Evolutionary conservation across 176 grass and related monocot genomes (phyloP).

Genomic region (Phoenix dactylifera): DNA sequence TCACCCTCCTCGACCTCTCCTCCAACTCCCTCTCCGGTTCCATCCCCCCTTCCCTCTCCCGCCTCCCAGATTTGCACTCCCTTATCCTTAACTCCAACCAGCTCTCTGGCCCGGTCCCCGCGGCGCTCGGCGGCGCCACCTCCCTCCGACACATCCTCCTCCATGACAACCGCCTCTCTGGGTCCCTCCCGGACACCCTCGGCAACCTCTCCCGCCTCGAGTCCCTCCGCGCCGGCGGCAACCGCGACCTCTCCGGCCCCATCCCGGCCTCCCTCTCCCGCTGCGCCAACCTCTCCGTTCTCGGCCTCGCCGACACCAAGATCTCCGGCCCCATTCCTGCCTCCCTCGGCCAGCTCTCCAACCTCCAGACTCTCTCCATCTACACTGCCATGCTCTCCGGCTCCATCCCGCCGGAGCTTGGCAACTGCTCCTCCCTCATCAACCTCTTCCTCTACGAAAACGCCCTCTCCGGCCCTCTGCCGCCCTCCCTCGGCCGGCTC

Average conservation of each 20-base stretch:
- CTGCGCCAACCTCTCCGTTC: conserved; percentile 49
- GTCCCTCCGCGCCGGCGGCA: conserved; percentile 64
- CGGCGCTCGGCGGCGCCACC: conserved; percentile 22
- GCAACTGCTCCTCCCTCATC: conserved; percentile 58
- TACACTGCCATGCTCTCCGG: conserved; percentile 73
- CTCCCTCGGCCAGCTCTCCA: conserved; percentile 50
- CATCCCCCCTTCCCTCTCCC: conserved; percentile 36
- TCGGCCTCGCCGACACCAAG: conserved; percentile 84
- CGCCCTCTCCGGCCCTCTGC: conserved; percentile 56
- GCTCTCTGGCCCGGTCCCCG: conserved; percentile 49
- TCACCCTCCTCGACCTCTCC: conserved; percentile 62
- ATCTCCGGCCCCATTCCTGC: conserved; percentile 61
- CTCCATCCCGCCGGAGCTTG: conserved; percentile 72
- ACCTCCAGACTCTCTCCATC: conserved; percentile 64
- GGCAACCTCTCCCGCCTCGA: conserved; percentile 56
- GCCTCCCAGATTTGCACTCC: conserved; percentile 28
- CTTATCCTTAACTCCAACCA: conserved; percentile 67
- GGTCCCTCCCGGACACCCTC: conserved; percentile 50
- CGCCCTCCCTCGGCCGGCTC: conserved; percentile 44
- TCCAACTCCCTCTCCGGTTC: conserved; percentile 57
- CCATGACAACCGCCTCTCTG: conserved; percentile 71
- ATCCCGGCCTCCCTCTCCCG: conserved; percentile 58
- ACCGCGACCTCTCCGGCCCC: conserved; percentile 48
- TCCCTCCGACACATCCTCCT: conserved; percentile 40
- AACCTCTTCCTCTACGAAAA: conserved; percentile 92